A percentile compares a stretch with the other conserved stretches of the same genome.
These are phyloP conservation scores for Dactylellina drechsleri DNA, from an alignment of 2,329 filamentous ascomycete species.

Conservation along the genomic window DNA sequence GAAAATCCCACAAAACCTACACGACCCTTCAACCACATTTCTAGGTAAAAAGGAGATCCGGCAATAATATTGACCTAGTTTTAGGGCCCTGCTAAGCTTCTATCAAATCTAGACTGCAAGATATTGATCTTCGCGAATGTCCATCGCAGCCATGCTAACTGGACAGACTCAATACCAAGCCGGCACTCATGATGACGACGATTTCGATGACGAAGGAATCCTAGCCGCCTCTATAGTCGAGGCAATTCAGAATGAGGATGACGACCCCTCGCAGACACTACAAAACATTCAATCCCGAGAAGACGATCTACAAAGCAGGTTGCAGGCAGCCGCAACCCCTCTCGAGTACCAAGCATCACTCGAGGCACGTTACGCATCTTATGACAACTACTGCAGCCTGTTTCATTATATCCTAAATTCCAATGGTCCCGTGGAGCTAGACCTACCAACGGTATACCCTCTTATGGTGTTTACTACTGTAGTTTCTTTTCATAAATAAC, in stretches of 20 bases:
- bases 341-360: conserved; percentile 95
- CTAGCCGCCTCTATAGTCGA: conserved; percentile 95
- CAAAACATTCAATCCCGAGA: conserved; percentile 75
- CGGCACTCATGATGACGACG: conserved; percentile 63
- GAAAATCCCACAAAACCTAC: conserved; percentile 11
- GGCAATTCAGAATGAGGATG: conserved; percentile 93
- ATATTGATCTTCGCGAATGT: no score
- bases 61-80: no score
- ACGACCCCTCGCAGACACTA: conserved; percentile 70
- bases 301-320: conserved; percentile 90
- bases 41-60: no score
- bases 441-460: conserved; percentile 86
- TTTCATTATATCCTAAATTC: conserved; percentile 99
- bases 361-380: conserved; percentile 97
- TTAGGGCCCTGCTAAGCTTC: no score
- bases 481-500: not conserved
- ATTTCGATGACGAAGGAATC: conserved; percentile 94
- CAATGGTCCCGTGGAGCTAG: conserved; percentile 96
- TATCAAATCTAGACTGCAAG: no score
- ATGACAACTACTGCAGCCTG: conserved; percentile 98
- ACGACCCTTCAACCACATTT: not conserved
- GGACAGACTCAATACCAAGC: conserved; percentile 42
- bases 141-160: conserved; percentile 27
- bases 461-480: conserved; percentile 21
- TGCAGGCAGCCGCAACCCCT: conserved; percentile 90